Base-by-base conservation (phyloP, 164 flowering plant genomes). In the Stephania japonica region DNA sequence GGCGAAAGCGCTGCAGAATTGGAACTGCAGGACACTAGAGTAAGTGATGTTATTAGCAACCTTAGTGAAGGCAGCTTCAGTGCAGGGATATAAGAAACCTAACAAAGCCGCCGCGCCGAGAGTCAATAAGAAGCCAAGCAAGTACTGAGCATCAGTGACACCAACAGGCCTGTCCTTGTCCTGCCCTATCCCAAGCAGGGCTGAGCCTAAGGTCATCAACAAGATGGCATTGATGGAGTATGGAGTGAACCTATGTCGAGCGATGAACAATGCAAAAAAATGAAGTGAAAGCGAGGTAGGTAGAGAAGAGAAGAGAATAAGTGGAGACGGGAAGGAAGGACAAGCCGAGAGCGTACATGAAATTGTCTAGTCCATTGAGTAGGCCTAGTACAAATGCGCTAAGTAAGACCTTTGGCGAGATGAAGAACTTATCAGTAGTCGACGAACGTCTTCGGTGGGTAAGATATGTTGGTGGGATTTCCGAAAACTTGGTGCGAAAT, bases 321-420 rank as follows among this genome's bases (percentile, higher is more conserved):
- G 73, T 71, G 14, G 73, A 71, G 25, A 71, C 73, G 0, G 73
- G 73, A 61, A 71, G 73, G 66, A 25, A 71, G n/a, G 73, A 59
- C 66, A 71, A 61, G 50, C 73, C 73, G 3, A 56, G 67, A 5
- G 67, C 21, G 65, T 71, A 71, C 66, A 71, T 71, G n/a, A 71
- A 64, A 14, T 43, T 64, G 68, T 42, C 19, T 27, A 63, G 41
- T 5, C 74, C 74, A 11, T 21, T 5, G 24, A 72, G 6, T 8
- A 72, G 7, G 41, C 74, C 74, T 64, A 72, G 5, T 8, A 21
- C 21, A 13, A 18, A 16, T 6, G 38, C 53, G 12, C 56, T 63
- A 6, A 63, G 14, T 8, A 72, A 43, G 32, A 72, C 53, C 21
- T 63, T 63, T 4, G 74, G 68, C 2, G 68, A 43, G 44, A 68